phyloP scores from a whole-genome alignment of 805 yeast species.

The Metschnikowia picachoensis region DNA sequence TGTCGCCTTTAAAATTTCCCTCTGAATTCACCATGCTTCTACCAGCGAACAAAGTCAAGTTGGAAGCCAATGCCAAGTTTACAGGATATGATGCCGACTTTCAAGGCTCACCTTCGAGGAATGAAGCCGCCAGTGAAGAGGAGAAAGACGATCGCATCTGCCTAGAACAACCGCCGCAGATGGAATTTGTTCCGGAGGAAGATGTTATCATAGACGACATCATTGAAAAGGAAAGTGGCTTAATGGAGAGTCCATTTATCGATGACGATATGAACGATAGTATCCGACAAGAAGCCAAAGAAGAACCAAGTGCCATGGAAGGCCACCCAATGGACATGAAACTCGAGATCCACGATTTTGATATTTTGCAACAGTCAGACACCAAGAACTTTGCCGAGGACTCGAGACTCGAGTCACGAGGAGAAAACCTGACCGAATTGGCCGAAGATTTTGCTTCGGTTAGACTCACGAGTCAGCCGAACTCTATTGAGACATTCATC shows the following conservation, averaged over 20 bases:
- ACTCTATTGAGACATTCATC: conserved; percentile 31
- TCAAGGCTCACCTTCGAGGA: neutral
- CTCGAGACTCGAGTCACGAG: neutral
- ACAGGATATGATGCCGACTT: neutral
- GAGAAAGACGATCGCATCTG: neutral
- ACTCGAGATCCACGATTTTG: conserved; percentile 4
- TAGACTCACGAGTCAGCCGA: conserved; percentile 15
- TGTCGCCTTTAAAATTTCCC: conserved; percentile 30
- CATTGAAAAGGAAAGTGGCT: neutral
- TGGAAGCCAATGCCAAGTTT: neutral
- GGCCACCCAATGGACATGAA: neutral
- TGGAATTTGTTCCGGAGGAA: conserved; percentile 4
- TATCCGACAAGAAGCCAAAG: neutral
- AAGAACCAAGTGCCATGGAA: neutral
- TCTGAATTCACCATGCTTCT: conserved; percentile 33
- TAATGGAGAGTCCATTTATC: neutral
- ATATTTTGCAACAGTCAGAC: conserved; percentile 1
- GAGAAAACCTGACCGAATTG: conserved; percentile 10
- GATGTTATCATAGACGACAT: conserved; percentile 5
- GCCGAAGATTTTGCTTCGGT: conserved; percentile 20
- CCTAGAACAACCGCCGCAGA: conserved; percentile 3
- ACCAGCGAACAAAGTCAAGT: conserved; percentile 17
- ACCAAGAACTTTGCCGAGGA: neutral
- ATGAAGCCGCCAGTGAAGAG: too few relatives aligned
- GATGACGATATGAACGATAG: neutral